Conservation (phyloP, 2,329 filamentous ascomycete species). For the Diaporthe citri region DNA sequence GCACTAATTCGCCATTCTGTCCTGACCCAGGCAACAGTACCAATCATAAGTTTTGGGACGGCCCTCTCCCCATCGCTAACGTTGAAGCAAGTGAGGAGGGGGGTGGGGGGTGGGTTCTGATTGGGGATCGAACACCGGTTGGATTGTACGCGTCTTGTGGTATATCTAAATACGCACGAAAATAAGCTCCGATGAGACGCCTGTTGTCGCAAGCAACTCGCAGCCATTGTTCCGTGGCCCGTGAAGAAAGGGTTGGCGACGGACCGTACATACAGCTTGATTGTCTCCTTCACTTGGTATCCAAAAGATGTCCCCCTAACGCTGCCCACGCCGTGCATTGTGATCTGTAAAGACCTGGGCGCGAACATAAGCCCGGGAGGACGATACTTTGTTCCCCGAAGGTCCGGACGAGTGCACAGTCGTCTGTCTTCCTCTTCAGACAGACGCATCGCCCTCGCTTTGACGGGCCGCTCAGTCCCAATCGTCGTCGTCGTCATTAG, state of each 20-base stretch:
- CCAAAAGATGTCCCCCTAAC: not conserved
- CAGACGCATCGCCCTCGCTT: not conserved
- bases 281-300: not conserved
- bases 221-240: not conserved
- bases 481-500: conserved; percentile 67
- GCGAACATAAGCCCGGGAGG: not conserved
- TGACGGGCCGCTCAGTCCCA: conserved; percentile 64
- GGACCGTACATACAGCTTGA: not conserved
- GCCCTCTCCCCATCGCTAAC: too few species aligned
- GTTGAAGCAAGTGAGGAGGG: not conserved
- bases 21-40: conserved; percentile 36
- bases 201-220: not conserved
- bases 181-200: not conserved
- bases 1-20: not conserved
- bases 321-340: not conserved
- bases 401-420: not conserved
- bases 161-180: conserved; percentile 12
- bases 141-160: not conserved
- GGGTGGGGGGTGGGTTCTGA: not conserved
- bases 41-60: conserved; percentile 11
- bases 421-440: not conserved
- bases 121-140: not conserved
- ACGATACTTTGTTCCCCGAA: not conserved
- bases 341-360: not conserved
- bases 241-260: not conserved